Evolutionary conservation across 306 rosid genomes (phyloP), one percentile per base, ranked within the genome.

Genomic region (Macrotyloma uniflorum): DNA sequence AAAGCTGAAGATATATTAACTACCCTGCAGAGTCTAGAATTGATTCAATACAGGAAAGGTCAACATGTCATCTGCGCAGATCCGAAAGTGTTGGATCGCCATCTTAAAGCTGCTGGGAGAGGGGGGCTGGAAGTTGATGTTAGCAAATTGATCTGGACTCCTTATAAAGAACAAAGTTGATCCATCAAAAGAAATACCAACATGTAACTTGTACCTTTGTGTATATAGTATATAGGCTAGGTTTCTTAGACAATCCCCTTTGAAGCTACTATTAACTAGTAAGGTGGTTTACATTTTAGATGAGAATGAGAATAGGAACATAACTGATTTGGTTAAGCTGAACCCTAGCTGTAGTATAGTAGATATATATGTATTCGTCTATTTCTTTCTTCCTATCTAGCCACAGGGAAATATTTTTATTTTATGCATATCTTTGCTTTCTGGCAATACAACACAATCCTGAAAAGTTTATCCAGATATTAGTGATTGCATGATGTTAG

Each of bases 51-150:
- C 90, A 85, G 99, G 86, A 96, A 96, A 75, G 98, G 99, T 36
- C 98, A 93, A 82, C 98, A 96, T 86, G 99, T 96, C 61, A 96
- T 96, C 62, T 96, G 97, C 26, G 99, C 99, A 6, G 98, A 96
- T 84, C 99, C 97, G 0, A 96, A 96, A 87, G 94, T 96, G 79
- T 82, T 96, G 81, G 98, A 96, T 83, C 98, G 99, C 67, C 99
- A 96, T 85, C 91, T 93, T 40, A 96, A 90, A 93, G 97, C 97
- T 16, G 99, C 97, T 18, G 98, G 99, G 5, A 95, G 96, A 53
- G 98, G 98, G 0, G 98, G 98, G 79, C 92, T 96, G 4, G 98
- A 96, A 30, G 99, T 96, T 23, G 99, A 96, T 79, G 98, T 89
- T 43, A 84, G 92, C 86, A 96, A 93, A 80, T 77, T 96, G 91